Evolutionary conservation across 2,329 filamentous ascomycete species (phyloP).

Genomic region (Fusarium domesticum): DNA sequence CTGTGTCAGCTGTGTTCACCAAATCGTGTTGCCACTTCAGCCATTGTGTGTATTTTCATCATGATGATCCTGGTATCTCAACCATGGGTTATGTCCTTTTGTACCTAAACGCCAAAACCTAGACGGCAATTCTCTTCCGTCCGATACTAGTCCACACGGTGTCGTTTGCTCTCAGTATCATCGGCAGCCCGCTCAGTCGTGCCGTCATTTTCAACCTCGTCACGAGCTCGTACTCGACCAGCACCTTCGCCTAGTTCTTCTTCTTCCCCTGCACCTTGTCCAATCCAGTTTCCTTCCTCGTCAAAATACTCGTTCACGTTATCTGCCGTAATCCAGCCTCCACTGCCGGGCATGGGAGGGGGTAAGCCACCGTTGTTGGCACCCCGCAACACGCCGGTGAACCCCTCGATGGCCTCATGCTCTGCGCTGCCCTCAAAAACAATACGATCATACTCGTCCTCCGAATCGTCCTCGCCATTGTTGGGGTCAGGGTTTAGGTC

Average conservation of each 20-base stretch:
- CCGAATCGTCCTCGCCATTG: conserved; percentile 56
- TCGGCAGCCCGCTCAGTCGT: conserved; percentile 40
- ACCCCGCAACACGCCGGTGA: conserved; percentile 53
- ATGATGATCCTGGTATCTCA: not conserved
- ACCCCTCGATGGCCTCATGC: conserved; percentile 54
- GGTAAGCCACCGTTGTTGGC: conserved; percentile 51
- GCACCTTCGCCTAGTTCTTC: conserved; percentile 62
- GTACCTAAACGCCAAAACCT: conserved; percentile 24
- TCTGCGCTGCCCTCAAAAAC: conserved; percentile 53
- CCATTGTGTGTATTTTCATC: not conserved
- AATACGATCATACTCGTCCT: conserved; percentile 52
- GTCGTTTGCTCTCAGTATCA: conserved; percentile 46
- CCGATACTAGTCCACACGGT: conserved; percentile 41
- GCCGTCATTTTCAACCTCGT: conserved; percentile 51
- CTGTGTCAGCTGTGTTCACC: not conserved
- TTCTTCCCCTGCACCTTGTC: conserved; percentile 37
- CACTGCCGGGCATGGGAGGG: conserved; percentile 69
- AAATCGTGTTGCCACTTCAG: not conserved
- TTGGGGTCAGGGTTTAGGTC: conserved; percentile 71
- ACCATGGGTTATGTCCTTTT: conserved; percentile 2
- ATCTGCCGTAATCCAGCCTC: conserved; percentile 86
- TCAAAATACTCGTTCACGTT: conserved; percentile 86
- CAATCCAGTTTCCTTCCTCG: conserved; percentile 74
- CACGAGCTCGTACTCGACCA: conserved; percentile 53
- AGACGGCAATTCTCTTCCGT: conserved; percentile 7